phyloP scores from a whole-genome alignment of 1,284 basidiomycete genomes.

The Puccinia sorghi region DNA sequence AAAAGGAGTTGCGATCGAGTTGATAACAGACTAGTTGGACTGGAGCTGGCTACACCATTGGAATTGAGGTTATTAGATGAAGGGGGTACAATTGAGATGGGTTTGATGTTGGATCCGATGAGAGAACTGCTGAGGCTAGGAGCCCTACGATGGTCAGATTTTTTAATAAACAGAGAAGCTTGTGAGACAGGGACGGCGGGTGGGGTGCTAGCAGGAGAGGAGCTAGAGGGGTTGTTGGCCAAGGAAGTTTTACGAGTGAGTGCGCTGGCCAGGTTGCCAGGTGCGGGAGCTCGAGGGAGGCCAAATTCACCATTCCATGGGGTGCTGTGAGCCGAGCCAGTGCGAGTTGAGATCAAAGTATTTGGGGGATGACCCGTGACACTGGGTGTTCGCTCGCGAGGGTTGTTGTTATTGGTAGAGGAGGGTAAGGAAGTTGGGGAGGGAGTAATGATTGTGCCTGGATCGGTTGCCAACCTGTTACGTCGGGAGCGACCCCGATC shows the following conservation, averaged over 20 bases:
- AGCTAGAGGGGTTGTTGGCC: conserved; percentile 5
- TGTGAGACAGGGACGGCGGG: neutral
- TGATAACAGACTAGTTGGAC: conserved; percentile 31
- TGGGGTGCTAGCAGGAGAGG: neutral
- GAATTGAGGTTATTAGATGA: neutral
- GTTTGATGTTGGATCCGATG: conserved; percentile 1
- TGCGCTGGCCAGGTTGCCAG: conserved; percentile 29
- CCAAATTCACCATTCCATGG: conserved; percentile 47
- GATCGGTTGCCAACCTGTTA: conserved; percentile 39
- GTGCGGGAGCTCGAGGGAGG: conserved; percentile 51
- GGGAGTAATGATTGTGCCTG: conserved; percentile 14
- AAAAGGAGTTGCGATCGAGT: neutral
- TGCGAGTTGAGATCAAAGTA: neutral
- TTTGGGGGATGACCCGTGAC: neutral
- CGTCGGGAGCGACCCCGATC: conserved; percentile 24
- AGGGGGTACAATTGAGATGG: neutral
- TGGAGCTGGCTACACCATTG: neutral
- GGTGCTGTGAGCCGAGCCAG: neutral
- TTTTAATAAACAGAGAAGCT: conserved; percentile 37
- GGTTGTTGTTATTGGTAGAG: conserved; percentile 1
- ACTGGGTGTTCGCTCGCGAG: conserved; percentile 1
- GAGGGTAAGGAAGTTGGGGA: neutral
- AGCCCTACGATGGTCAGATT: conserved; percentile 33
- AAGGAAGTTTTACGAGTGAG: conserved; percentile 29
- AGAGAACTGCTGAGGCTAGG: conserved; percentile 28